Evolutionary conservation across 2,329 filamentous ascomycete species (phyloP), one percentile per base, ranked within the genome.

Genomic region (Apiospora pterosperma): DNA sequence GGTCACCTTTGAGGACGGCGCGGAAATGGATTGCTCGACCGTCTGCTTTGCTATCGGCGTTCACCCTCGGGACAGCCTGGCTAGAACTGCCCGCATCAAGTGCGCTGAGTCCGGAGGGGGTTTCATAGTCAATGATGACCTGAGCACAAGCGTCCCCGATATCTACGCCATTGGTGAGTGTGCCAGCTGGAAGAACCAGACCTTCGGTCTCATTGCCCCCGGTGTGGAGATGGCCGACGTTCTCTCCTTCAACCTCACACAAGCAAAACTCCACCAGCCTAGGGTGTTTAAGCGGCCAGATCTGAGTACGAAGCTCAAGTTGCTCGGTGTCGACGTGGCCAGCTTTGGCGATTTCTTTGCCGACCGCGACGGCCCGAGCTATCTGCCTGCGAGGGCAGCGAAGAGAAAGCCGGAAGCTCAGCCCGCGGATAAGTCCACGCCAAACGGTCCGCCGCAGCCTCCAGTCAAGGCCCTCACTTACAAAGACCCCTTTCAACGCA

Each of bases 271-370:
- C 2, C 91, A 95, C 74, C 77, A 86, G 7, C 86, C 87, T 2
- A 83, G 91, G 36, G 82, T 81, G 36, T 97, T 96, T 82, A 92
- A 92, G 76, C 81, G 89, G 5, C 94, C 93, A 0, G 93, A 97
- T 75, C 81, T 97, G 44, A 97, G 93, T 81, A 97, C 93, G 0
- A 97, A 97, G 75, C 81, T 97, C 36, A 97, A 97, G 81, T 82
- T 97, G 0, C 83, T 97, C 0, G 93, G 93, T 0, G 92, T 97
- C 10, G 92, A 97, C 69, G 94, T 97, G 5, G 94, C 94, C 21
- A 96, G 92, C 73, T 97, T 97, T 74, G 93, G 94, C 0, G 94
- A 97, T 75, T 97, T 94, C 81, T 97, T 97, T 69, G 93, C 93
- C 0, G 93, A 97, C 71, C 83, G 91, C 36, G 92, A 97, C 73